Percentiles rank a stretch among this genome's conserved stretches.
These are phyloP conservation scores for Quercus lobata DNA, from an alignment of 331 rosid genomes.

Conservation along the genomic window DNA sequence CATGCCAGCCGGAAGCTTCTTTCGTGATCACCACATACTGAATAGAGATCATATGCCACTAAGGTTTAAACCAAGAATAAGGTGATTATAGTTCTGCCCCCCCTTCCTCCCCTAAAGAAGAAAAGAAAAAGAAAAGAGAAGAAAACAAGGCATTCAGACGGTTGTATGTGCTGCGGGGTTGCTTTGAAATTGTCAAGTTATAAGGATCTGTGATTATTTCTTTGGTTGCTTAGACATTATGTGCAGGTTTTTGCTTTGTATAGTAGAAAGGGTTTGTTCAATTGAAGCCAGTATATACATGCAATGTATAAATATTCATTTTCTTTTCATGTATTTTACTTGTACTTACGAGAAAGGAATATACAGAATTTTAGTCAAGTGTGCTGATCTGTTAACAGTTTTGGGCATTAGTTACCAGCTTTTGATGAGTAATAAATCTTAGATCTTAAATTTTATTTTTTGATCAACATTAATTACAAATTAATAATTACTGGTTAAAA, in stretches of 20 bases:
- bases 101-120: not conserved
- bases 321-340: not conserved
- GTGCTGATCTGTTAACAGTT: not conserved
- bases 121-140: not conserved
- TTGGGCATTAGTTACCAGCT: not conserved
- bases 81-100: not conserved
- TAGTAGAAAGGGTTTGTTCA: slow-evolving; percentile 19
- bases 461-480: not conserved
- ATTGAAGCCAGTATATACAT: not conserved
- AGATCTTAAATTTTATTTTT: not conserved
- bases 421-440: not conserved
- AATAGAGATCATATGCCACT: not conserved
- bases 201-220: slow-evolving; percentile 2
- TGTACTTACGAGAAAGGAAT: not conserved
- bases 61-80: slow-evolving; percentile 8
- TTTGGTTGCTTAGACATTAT: slow-evolving; percentile 13
- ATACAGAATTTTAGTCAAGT: not conserved
- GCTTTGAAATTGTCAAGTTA: not conserved
- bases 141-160: not conserved
- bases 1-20: not conserved
- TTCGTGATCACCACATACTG: not conserved
- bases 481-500: no score
- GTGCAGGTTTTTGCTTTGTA: slow-evolving; percentile 26
- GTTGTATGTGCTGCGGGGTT: not conserved
- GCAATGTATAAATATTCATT: no score